phyloP scores from a whole-genome alignment of 768 basidiomycete species.

The Fistulinella prunicolor region DNA sequence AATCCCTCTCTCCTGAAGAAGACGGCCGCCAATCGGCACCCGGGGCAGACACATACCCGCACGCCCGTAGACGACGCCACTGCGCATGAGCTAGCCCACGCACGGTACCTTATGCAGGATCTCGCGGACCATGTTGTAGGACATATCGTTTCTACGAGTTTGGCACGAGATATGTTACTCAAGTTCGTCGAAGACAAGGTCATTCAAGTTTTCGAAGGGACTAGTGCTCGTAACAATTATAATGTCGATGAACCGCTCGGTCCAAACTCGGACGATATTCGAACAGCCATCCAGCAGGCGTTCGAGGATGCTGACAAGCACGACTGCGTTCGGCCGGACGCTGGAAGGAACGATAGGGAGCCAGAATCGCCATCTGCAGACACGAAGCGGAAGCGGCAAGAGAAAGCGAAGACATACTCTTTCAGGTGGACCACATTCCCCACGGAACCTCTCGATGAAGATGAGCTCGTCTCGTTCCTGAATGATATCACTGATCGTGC shows the following conservation, averaged over 20 bases:
- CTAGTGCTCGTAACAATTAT: too few relatives aligned
- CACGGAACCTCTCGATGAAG: neutral
- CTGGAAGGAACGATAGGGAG: neutral
- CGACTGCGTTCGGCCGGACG: neutral
- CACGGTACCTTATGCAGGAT: too few relatives aligned
- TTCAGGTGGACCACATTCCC: conserved; percentile 8
- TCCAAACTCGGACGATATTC: neutral
- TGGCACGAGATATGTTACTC: too few relatives aligned
- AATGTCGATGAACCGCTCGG: neutral
- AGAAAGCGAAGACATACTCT: neutral
- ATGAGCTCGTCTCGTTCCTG: conserved; percentile 6
- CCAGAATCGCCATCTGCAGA: neutral
- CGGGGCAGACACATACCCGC: too few relatives aligned
- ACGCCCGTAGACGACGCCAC: too few relatives aligned
- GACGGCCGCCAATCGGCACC: too few relatives aligned
- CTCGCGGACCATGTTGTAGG: too few relatives aligned
- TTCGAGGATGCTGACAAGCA: conserved; percentile 1
- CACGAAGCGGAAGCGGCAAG: neutral
- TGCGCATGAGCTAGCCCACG: too few relatives aligned
- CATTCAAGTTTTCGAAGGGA: conserved; percentile 4
- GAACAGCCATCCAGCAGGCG: neutral
- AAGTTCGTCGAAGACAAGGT: too few relatives aligned
- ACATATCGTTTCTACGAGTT: too few relatives aligned
- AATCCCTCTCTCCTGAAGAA: too few relatives aligned
- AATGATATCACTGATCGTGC: conserved; percentile 10